Evolutionary conservation across 2,329 filamentous ascomycete genomes (phyloP).

Genomic region (Tolypocladium guangdongense): DNA sequence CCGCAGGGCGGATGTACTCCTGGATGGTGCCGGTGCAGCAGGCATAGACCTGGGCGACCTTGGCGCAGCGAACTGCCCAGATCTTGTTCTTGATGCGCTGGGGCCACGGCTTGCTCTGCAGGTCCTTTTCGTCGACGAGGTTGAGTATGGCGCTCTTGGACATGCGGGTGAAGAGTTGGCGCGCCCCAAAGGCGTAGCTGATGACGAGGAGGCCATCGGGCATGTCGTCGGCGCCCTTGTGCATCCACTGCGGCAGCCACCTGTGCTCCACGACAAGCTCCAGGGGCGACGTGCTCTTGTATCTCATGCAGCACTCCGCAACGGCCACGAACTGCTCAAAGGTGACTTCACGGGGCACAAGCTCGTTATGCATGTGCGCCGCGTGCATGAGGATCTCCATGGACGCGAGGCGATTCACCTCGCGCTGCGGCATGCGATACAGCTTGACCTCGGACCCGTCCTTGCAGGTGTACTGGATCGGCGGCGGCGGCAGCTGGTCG

Average conservation of each 20-base stretch:
- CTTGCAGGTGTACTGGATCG: slow-evolving; percentile 25
- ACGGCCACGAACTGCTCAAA: slow-evolving; percentile 41
- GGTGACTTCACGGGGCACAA: slow-evolving; percentile 32
- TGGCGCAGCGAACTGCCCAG: slow-evolving; percentile 35
- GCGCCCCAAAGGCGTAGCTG: slow-evolving; percentile 39
- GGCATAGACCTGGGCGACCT: slow-evolving; percentile 37
- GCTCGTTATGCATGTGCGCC: slow-evolving; percentile 36
- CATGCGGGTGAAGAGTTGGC: slow-evolving; percentile 36
- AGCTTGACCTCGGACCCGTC: slow-evolving; percentile 34
- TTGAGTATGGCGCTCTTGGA: slow-evolving; percentile 39
- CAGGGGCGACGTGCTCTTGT: slow-evolving; percentile 39
- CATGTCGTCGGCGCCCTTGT: slow-evolving; percentile 34
- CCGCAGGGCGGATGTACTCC: slow-evolving; percentile 30
- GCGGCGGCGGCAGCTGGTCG: slow-evolving; percentile 22
- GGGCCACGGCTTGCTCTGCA: slow-evolving; percentile 35
- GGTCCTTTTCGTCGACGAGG: slow-evolving; percentile 29
- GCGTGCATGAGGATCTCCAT: slow-evolving; percentile 39
- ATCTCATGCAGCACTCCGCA: slow-evolving; percentile 37
- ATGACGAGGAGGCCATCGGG: slow-evolving; percentile 39
- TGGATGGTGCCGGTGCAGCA: slow-evolving; percentile 32
- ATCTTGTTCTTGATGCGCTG: slow-evolving; percentile 35
- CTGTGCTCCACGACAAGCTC: slow-evolving; percentile 37
- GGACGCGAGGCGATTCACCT: slow-evolving; percentile 28
- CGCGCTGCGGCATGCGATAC: slow-evolving; percentile 42
- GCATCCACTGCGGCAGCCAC: slow-evolving; percentile 42